Evolutionary conservation across 75 land plant species (phyloP).

Genomic region (Sequoia sempervirens): DNA sequence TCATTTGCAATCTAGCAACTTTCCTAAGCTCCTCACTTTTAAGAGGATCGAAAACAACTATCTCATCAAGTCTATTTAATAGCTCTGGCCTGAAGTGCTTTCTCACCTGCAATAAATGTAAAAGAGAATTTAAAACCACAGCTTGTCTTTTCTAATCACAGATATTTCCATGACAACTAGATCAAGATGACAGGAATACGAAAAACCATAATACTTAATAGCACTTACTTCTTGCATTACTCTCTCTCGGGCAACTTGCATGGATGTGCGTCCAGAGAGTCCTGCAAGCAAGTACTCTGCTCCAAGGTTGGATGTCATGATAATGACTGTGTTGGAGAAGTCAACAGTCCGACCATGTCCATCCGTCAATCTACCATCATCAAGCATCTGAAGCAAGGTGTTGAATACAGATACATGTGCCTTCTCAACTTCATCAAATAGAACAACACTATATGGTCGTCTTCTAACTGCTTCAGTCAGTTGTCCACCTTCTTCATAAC

Average conservation of each 20-base stretch:
- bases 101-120: conserved; percentile 52
- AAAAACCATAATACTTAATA: background rate
- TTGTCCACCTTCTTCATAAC: conserved; percentile 95
- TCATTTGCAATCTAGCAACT: conserved; percentile 90
- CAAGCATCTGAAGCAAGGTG: conserved; percentile 86
- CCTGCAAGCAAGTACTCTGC: conserved; percentile 90
- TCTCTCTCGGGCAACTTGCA: conserved; percentile 61
- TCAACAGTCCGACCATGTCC: conserved; percentile 95
- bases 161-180: background rate
- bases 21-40: conserved; percentile 80
- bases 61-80: conserved; percentile 93
- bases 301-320: conserved; percentile 95
- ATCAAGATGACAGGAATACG: background rate
- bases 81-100: conserved; percentile 90
- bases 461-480: conserved; percentile 94
- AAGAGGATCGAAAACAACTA: conserved; percentile 91
- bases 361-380: conserved; percentile 96
- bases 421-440: conserved; percentile 98
- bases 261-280: conserved; percentile 53
- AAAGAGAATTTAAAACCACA: background rate
- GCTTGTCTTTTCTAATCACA: too few species aligned
- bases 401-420: conserved; percentile 86
- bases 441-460: conserved; percentile 88
- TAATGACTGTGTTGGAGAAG: conserved; percentile 82
- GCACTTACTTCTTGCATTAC: conserved; percentile 78